Evolutionary conservation across 1,284 basidiomycete genomes (phyloP), one percentile per base, ranked within the genome.

Genomic region (Vanrija pseudolonga): DNA sequence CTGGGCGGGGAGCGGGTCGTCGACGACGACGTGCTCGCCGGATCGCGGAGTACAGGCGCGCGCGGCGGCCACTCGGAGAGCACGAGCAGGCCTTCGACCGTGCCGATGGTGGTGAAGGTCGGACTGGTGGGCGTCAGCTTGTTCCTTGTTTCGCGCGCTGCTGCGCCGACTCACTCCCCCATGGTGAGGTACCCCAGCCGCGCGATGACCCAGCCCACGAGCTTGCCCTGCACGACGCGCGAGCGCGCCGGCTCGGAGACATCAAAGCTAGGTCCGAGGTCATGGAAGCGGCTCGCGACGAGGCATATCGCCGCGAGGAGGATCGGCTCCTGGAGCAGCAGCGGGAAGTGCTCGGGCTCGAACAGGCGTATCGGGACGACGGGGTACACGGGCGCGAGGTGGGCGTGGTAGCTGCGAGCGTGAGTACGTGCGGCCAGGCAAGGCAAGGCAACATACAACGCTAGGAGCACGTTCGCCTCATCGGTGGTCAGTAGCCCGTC

Each of bases 31-130:
- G 39, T 45, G 11, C 32, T 32, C 9, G 38, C 51, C 17, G 55
- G 55, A 5, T 53, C 40, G 22, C 60, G 43, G 20, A 60, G 51
- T 6, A 50, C 32, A 1, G 32, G 36, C 1, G 55, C 56, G 0
- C 56, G 48, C 11, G 61, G 61, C 3, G 61, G 61, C 61, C 61
- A 63, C 32, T 63, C 61, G 15, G 56, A 58, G 7, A 63, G 50
- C 12, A 63, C 56, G 2, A 63, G 56, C 1, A 63, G 45, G 4
- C 56, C 61, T 45, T 60, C 57, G 17, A 60, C 56, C 6, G 56
- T 56, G 12, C 58, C 57, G 6, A 53, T 57, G 2, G 55, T 57
- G 0, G 57, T 45, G 18, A 51, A 48, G 17, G 53, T 38, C 6
- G 56, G 52, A 28, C 52, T 52, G 44, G 19, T 18, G 3, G n/a